Conservation (phyloP, 306 rosid species). For the Canavalia gladiata region DNA sequence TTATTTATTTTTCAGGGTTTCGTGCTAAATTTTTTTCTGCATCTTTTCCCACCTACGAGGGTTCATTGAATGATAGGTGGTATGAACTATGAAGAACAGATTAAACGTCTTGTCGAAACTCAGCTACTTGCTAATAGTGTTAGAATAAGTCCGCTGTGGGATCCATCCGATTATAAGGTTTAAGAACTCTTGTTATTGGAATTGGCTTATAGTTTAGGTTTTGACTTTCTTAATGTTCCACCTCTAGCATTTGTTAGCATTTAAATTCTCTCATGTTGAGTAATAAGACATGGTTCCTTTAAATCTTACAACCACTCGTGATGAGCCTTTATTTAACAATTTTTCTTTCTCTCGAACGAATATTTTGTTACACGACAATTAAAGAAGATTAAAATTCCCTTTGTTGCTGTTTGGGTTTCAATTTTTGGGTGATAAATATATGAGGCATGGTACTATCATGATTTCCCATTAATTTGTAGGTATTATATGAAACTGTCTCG, state of each 20-base stretch:
- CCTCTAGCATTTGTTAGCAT: conserved; percentile 3
- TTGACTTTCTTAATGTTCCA: conserved; percentile 27
- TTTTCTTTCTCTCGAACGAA: too few relatives aligned
- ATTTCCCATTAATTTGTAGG: conserved; percentile 1
- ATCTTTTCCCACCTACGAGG: background rate
- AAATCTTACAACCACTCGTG: too few relatives aligned
- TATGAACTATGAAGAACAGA: background rate
- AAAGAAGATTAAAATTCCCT: too few relatives aligned
- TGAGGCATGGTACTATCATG: conserved; percentile 15
- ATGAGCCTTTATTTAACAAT: too few relatives aligned
- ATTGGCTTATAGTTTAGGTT: conserved; percentile 11
- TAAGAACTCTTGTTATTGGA: background rate
- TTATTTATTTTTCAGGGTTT: background rate
- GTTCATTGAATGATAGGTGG: background rate
- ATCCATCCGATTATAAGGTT: conserved; percentile 29
- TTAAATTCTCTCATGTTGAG: too few relatives aligned
- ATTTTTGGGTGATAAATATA: conserved; percentile 8
- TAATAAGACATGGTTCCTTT: too few relatives aligned
- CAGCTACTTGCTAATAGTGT: background rate
- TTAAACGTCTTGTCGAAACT: conserved; percentile 3
- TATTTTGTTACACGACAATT: too few relatives aligned
- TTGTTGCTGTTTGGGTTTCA: background rate
- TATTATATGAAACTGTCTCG: conserved; percentile 21
- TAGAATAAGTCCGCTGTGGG: background rate
- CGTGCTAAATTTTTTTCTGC: background rate